Evolutionary conservation across 805 yeast species (phyloP).

Genomic region (Teunomyces kruisii): DNA sequence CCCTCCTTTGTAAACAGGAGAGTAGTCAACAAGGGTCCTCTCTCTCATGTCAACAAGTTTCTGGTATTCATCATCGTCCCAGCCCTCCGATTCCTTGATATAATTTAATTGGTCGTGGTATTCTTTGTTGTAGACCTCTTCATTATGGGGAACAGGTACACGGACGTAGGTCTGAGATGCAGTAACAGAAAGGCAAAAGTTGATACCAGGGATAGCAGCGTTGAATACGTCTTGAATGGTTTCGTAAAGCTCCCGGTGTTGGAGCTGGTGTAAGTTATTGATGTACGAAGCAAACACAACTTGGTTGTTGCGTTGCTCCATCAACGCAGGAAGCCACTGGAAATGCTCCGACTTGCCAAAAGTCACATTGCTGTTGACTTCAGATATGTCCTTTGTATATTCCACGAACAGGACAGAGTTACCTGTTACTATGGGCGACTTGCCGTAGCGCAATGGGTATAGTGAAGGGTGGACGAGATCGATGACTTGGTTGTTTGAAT

Average conservation of each 20-base stretch:
- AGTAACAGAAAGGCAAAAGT: constrained; percentile 22
- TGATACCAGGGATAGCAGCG: constrained; percentile 29
- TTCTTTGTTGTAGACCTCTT: constrained; percentile 16
- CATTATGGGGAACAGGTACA: constrained; percentile 12
- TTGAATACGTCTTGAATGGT: constrained; percentile 31
- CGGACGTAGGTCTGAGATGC: constrained; percentile 17
- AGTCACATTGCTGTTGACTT: constrained; percentile 3
- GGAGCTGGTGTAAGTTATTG: constrained; percentile 38
- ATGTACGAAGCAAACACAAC: constrained; percentile 34
- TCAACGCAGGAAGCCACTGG: constrained; percentile 16
- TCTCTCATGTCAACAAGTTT: neutral
- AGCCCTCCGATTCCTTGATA: constrained; percentile 4
- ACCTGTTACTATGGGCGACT: constrained; percentile 1
- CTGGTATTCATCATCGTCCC: neutral
- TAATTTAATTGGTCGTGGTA: constrained; percentile 10
- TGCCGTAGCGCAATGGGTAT: constrained; percentile 15
- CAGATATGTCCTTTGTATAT: neutral
- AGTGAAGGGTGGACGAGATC: constrained; percentile 22
- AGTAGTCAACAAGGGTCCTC: neutral
- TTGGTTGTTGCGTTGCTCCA: constrained; percentile 3
- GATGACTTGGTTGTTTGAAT: constrained; percentile 11
- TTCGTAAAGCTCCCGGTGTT: constrained; percentile 21
- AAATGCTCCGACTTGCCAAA: constrained; percentile 10
- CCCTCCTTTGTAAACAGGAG: constrained; percentile 5
- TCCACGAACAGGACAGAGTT: neutral